A percentile compares a stretch with the other conserved stretches of the same genome.
Conservation (phyloP, 441 rosid species). For the Viola pubescens region DNA sequence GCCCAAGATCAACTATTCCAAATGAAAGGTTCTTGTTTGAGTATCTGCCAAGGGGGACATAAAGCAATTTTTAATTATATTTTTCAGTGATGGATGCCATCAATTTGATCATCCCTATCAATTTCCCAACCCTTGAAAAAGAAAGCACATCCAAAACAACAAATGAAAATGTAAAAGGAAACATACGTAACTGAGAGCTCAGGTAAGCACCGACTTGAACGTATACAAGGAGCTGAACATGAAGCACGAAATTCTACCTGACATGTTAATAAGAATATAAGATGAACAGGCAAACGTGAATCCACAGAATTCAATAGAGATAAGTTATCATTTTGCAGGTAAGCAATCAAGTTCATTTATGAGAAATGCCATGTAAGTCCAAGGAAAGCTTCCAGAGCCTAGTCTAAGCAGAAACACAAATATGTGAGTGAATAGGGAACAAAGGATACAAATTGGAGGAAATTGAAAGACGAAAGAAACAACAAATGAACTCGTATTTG, state of each 20-base stretch:
- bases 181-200: constrained; percentile 77
- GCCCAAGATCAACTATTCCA: constrained; percentile 78
- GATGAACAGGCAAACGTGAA: not conserved
- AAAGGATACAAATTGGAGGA: not conserved
- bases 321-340: not conserved
- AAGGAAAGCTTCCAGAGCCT: constrained; percentile 2
- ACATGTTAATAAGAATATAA: constrained; percentile 6
- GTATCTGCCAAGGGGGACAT: constrained; percentile 40
- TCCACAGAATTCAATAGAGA: constrained; percentile 4
- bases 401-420: not conserved
- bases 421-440: not conserved
- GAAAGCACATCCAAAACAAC: not conserved
- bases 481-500: not conserved
- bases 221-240: constrained; percentile 52
- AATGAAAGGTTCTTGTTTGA: constrained; percentile 75
- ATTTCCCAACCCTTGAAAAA: not conserved
- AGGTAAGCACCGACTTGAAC: constrained; percentile 65
- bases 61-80: not conserved
- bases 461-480: too few relatives aligned
- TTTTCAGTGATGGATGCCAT: not conserved
- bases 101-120: not conserved
- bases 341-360: constrained; percentile 1
- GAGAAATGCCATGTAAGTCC: not conserved
- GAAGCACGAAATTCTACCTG: constrained; percentile 74
- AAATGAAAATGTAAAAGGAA: constrained; percentile 7